These are phyloP conservation scores for Davidsoniella australis DNA, from an alignment of 2,329 filamentous ascomycete species.

Conservation along the genomic window DNA sequence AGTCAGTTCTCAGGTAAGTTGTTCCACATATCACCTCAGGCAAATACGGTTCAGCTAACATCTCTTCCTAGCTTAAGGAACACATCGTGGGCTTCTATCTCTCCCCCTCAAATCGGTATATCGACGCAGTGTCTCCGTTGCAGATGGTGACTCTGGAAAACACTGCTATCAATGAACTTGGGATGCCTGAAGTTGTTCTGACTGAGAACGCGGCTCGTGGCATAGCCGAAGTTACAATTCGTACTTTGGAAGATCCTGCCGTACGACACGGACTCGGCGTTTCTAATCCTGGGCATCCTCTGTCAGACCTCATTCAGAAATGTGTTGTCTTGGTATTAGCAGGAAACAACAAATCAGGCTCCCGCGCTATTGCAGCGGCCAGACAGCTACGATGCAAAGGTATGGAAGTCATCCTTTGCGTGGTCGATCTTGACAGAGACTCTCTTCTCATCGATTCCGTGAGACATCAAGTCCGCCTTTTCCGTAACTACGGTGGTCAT, in stretches of 20 bases:
- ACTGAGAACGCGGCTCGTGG: conserved; percentile 80
- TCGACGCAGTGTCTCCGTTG: conserved; percentile 50
- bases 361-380: conserved; percentile 67
- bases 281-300: conserved; percentile 19
- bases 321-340: conserved; percentile 57
- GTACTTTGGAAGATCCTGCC: conserved; percentile 45
- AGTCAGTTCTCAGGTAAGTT: conserved; percentile 9
- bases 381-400: conserved; percentile 76
- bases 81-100: conserved; percentile 33
- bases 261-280: conserved; percentile 36
- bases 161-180: conserved; percentile 72
- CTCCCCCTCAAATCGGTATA: conserved; percentile 35
- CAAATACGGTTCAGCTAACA: not conserved
- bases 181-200: conserved; percentile 76
- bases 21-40: not conserved
- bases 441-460: conserved; percentile 66
- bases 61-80: conserved; percentile 12
- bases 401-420: conserved; percentile 61
- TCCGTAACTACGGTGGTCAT: conserved; percentile 65
- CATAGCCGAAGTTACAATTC: conserved; percentile 68
- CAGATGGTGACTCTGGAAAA: conserved; percentile 90
- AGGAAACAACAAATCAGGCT: conserved; percentile 84
- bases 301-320: conserved; percentile 17
- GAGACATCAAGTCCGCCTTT: conserved; percentile 65
- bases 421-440: conserved; percentile 72